Evolutionary conservation across 768 basidiomycete genomes (phyloP), one percentile per base, ranked within the genome.

Genomic region (Albatrellus ellisii): DNA sequence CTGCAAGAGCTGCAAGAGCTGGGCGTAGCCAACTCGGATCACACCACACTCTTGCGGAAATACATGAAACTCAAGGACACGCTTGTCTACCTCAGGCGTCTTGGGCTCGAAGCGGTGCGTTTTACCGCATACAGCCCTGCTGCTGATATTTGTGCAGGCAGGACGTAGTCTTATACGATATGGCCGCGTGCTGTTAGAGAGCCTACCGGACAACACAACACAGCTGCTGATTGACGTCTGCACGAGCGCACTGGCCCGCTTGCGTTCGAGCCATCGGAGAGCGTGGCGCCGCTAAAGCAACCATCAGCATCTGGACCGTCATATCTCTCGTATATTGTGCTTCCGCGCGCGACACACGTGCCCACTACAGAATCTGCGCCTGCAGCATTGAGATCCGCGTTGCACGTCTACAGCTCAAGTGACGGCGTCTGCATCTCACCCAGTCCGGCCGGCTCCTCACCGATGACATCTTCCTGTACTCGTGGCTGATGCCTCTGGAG

Each of bases 21-120:
- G 0, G 83, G 86, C 0, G 75, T 94, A 4, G 94, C 95, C 25
- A 98, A 94, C 53, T 77, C 89, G 0, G 92, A 98, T 53, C 94
- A 97, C 55, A 99, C 95, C 0, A 98, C 95, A 0, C 77, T 99
- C 7, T 72, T 99, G 3, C 75, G 98, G 20, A 98, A 98, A 5
- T 98, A 95, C 60, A 95, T 94, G 41, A 98, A 98, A 57, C 79
- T 95, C 15, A 88, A 59, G 37, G 90, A 89, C 50, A 94, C 91
- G 0, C 62, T 95, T 47, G 61, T 59, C 20, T 99, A 95, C 61
- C 56, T 99, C 39, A 65, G 88, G 45, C 70, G 70, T 38, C 66
- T 95, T 8, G 88, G 88, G 0, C 71, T 79, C 2, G 81, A 79
- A 42, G 78, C 75, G 20, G 90, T 92, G 55, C 50, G 86, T 70